phyloP scores from a whole-genome alignment of 192 early-diverging fungal genomes.

The Physocladia obscura region DNA sequence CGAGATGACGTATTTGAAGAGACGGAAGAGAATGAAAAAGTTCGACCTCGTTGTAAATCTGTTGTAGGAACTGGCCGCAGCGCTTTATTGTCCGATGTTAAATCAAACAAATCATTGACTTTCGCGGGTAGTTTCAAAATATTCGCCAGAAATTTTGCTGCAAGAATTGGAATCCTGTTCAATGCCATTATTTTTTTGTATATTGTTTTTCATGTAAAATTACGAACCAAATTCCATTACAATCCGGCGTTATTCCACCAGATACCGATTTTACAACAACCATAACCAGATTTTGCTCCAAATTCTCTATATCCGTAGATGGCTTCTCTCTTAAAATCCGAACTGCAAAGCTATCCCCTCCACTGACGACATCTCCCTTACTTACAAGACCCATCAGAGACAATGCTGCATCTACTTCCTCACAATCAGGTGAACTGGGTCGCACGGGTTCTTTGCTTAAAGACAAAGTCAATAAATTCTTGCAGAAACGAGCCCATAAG shows the following conservation, averaged over 20 bases:
- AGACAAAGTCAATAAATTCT: not conserved
- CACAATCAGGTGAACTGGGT: not conserved
- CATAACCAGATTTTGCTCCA: not conserved
- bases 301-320: too few relatives aligned
- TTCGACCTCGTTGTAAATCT: not conserved
- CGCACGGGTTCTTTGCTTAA: constrained; percentile 3
- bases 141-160: constrained; percentile 8
- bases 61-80: not conserved
- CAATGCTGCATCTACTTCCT: constrained; percentile 26
- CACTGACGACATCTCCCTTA: not conserved
- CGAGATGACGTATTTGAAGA: constrained; percentile 1
- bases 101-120: constrained; percentile 17
- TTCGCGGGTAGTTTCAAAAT: not conserved
- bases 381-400: constrained; percentile 22
- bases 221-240: constrained; percentile 30
- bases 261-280: constrained; percentile 3
- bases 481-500: constrained; percentile 5
- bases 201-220: too few relatives aligned
- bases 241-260: constrained; percentile 11
- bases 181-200: not conserved
- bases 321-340: too few relatives aligned
- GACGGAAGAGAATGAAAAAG: constrained; percentile 3
- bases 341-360: constrained; percentile 16
- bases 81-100: not conserved
- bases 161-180: constrained; percentile 27